Conservation (phyloP, 768 basidiomycete species). For the Podaxis sp. region DNA sequence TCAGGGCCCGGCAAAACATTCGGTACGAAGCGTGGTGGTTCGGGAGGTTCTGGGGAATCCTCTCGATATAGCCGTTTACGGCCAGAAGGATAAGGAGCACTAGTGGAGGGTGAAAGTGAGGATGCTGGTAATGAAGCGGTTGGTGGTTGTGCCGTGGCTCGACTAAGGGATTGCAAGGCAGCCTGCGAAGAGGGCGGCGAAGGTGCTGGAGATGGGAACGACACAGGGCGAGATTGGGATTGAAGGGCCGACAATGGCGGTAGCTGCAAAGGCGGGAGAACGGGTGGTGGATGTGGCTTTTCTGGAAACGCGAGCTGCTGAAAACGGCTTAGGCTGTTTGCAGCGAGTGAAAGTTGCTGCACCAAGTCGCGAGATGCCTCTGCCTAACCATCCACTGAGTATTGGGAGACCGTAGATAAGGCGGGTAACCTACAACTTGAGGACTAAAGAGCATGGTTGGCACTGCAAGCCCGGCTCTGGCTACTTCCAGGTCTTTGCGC, state of each 20-base stretch:
- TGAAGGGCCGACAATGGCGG: slow-evolving; percentile 17
- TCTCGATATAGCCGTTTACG: slow-evolving; percentile 34
- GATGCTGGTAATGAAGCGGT: slow-evolving; percentile 1
- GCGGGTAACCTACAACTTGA: slow-evolving; percentile 30
- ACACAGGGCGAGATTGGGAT: slow-evolving; percentile 20
- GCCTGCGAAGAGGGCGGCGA: slow-evolving; percentile 21
- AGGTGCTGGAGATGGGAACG: slow-evolving; percentile 28
- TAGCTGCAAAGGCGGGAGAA: slow-evolving; percentile 10
- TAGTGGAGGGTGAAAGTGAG: slow-evolving; percentile 5
- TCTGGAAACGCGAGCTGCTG: slow-evolving; percentile 46
- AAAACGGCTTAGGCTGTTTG: slow-evolving; percentile 52
- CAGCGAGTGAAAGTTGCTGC: slow-evolving; percentile 45
- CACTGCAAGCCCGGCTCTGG: slow-evolving; percentile 37
- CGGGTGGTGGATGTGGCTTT: slow-evolving; percentile 11
- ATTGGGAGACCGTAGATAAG: neutral
- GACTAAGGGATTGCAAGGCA: neutral
- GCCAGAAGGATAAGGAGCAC: slow-evolving; percentile 16
- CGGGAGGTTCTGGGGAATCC: slow-evolving; percentile 24
- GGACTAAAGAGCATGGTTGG: slow-evolving; percentile 27
- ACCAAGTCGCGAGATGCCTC: slow-evolving; percentile 53
- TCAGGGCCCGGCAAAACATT: slow-evolving; percentile 1
- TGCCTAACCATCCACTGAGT: slow-evolving; percentile 32
- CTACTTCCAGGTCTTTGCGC: slow-evolving; percentile 45
- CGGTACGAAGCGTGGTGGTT: neutral
- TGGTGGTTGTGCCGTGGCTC: slow-evolving; percentile 5